Base-by-base conservation (phyloP, 768 basidiomycete genomes). In the Lyophyllum shimeji region DNA sequence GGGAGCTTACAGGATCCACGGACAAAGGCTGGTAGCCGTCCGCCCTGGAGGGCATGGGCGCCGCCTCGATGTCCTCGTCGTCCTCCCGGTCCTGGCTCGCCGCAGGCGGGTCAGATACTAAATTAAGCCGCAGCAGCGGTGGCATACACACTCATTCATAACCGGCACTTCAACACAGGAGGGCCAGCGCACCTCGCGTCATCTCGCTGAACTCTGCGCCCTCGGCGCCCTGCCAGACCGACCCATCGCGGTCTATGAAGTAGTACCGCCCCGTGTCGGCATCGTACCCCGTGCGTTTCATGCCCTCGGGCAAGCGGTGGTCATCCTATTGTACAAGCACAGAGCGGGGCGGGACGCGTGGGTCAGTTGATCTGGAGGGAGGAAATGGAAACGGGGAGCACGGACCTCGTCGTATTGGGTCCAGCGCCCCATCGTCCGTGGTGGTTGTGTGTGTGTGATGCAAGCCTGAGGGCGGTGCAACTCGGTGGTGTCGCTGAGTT, bases 281-380 rank as follows among this genome's bases (percentile, higher is more conserved):
- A 70, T 93, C 90, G 65, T 91, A 92, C 11, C 89, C 90, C 54
- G 88, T 81, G 31, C 90, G 83, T 58, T 82, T 74, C 81, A 83
- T 79, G 50, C 82, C 82, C 55, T 77, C 78, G 12, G 82, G 81
- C 7, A 83, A 71, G 33, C 81, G 76, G 65, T 77, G 72, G 48
- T 75, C 76, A 61, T 83, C 81, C 81, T 82, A 49, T 13, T 24
- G 11, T n/a, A n/a, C n/a, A n/a, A n/a, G n/a, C n/a, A n/a, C n/a
- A n/a, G n/a, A n/a, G n/a, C n/a, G n/a, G n/a, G n/a, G n/a, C n/a
- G n/a, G n/a, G n/a, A n/a, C n/a, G n/a, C n/a, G n/a, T n/a, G n/a
- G n/a, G n/a, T n/a, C n/a, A n/a, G n/a, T n/a, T n/a, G n/a, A n/a
- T n/a, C n/a, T n/a, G n/a, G n/a, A n/a, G n/a, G n/a, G n/a, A n/a